Percentiles rank a stretch among this genome's conserved stretches.
Conservation (phyloP, 1,284 basidiomycete species). For the Rhodotorula sp. region DNA sequence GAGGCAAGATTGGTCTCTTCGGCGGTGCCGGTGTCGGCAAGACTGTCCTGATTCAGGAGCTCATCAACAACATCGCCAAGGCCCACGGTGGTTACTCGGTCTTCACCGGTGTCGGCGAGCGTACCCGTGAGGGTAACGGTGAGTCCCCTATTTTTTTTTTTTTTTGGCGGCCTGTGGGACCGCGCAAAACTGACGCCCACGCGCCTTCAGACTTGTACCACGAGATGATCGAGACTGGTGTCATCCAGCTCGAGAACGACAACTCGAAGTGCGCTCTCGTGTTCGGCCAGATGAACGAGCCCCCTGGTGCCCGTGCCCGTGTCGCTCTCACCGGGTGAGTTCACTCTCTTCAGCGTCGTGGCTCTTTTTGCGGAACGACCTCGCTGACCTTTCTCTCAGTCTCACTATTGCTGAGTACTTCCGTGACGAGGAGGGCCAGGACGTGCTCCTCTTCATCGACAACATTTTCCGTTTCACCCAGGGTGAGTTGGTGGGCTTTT, state of each 20-base stretch:
- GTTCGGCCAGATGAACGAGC: conserved; percentile 99
- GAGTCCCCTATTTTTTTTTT: conserved; percentile 6
- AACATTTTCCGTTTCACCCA: conserved; percentile 84
- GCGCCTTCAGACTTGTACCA: conserved; percentile 73
- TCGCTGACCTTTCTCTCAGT: conserved; percentile 48
- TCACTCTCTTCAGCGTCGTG: not conserved
- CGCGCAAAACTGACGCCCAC: not conserved
- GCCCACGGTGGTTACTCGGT: conserved; percentile 99
- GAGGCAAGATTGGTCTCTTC: conserved; percentile 99
- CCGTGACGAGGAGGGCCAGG: conserved; percentile 99
- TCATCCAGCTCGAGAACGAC: conserved; percentile 71
- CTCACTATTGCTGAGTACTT: conserved; percentile 99
- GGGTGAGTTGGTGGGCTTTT: no score
- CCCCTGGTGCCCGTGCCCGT: conserved; percentile 99
- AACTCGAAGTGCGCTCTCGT: conserved; percentile 96
- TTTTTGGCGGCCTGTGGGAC: no score
- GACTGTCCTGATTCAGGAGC: conserved; percentile 89
- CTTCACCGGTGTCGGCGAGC: conserved; percentile 99
- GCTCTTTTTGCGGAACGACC: not conserved
- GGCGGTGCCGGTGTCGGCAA: conserved; percentile 99
- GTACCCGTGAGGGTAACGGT: conserved; percentile 99
- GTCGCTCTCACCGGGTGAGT: conserved; percentile 79
- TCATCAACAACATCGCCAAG: conserved; percentile 99
- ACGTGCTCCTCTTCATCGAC: conserved; percentile 99
- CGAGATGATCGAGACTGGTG: conserved; percentile 99